Evolutionary conservation across 1,139 yeast species (phyloP).

Genomic region (Suhomyces kunorum): DNA sequence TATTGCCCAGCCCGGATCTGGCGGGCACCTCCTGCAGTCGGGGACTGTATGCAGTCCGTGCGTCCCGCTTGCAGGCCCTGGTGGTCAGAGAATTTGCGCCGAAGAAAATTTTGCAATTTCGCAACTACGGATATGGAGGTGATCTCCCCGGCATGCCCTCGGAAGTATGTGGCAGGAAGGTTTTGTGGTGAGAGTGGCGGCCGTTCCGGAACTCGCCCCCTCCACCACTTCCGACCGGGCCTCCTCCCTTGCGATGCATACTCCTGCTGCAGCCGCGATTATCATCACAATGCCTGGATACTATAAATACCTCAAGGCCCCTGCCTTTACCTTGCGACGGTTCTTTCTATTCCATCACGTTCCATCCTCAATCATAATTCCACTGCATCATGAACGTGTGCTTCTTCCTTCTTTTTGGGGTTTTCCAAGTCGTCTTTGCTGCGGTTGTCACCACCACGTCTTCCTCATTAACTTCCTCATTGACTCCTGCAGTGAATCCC

Average conservation of each 20-base stretch:
- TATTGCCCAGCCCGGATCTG: too few species aligned
- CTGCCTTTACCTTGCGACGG: background rate
- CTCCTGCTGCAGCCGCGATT: too few species aligned
- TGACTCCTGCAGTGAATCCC: too few species aligned
- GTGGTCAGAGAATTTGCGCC: background rate
- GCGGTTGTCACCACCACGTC: background rate
- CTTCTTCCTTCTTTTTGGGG: background rate
- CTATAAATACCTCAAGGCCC: constrained; percentile 1
- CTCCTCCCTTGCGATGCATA: background rate
- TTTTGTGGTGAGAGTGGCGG: too few species aligned
- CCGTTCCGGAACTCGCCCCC: background rate
- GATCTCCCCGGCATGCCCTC: background rate
- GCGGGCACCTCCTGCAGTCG: too few species aligned
- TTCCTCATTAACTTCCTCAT: constrained; percentile 1
- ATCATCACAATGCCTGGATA: too few species aligned
- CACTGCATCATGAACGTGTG: background rate
- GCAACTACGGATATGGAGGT: background rate
- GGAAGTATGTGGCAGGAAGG: too few species aligned
- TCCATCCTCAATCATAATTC: background rate
- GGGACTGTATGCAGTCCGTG: background rate
- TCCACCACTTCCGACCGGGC: background rate
- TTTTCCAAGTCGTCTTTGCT: background rate
- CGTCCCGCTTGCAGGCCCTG: constrained; percentile 2
- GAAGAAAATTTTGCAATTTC: constrained; percentile 3
- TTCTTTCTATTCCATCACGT: background rate